These are phyloP conservation scores for Metschnikowia hibisci DNA, from an alignment of 805 yeast genomes.

Conservation along the genomic window DNA sequence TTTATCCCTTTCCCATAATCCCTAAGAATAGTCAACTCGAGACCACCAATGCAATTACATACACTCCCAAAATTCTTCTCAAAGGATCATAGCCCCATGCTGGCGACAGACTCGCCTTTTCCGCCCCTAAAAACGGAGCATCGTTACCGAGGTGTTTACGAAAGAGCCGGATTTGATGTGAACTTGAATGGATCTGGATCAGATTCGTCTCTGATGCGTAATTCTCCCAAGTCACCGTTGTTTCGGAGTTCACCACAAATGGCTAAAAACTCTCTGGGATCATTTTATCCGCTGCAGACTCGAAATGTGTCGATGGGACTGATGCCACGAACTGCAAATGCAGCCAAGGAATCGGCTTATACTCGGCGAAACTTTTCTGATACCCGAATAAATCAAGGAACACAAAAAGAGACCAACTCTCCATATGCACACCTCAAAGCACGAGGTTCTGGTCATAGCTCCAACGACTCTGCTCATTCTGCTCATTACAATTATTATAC, in stretches of 20 bases:
- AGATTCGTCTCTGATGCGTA: neutral
- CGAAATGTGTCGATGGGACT: neutral
- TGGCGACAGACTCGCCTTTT: conserved; percentile 48
- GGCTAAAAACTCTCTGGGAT: neutral
- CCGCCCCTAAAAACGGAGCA: conserved; percentile 67
- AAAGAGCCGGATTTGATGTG: conserved; percentile 76
- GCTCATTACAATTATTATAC: too few species aligned
- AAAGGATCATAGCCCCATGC: conserved; percentile 19
- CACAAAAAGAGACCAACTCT: neutral
- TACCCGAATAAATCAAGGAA: neutral
- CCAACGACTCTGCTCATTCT: too few species aligned
- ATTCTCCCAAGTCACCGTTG: neutral
- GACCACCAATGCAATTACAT: conserved; percentile 13
- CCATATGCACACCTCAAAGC: conserved; percentile 2
- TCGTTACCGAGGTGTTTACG: conserved; percentile 66
- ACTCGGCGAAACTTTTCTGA: neutral
- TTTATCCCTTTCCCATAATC: neutral
- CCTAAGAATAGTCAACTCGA: neutral
- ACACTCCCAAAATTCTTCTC: conserved; percentile 21
- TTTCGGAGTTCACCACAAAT: neutral
- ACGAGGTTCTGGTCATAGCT: neutral
- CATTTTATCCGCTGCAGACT: neutral
- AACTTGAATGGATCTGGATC: conserved; percentile 9
- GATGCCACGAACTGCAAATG: neutral
- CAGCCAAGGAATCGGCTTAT: neutral